Percentiles rank a stretch among this genome's conserved stretches.
Evolutionary conservation across 768 basidiomycete species (phyloP).

Genomic region (Amanita inopinata): DNA sequence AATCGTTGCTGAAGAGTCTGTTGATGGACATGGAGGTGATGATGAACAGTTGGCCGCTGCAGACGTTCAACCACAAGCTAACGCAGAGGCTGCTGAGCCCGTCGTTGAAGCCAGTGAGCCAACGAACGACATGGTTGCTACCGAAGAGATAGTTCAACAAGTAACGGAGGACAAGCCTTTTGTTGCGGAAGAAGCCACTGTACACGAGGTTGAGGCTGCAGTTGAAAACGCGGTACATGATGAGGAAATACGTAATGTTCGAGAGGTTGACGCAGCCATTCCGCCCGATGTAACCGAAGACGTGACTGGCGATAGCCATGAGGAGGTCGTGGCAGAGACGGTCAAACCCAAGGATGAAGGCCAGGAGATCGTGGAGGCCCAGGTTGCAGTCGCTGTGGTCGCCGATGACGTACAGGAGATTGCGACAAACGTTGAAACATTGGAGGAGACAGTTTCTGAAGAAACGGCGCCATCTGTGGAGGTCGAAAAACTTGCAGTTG

Average conservation of each 20-base stretch:
- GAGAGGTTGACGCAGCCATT: no score
- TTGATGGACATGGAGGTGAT: not conserved
- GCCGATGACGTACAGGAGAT: not conserved
- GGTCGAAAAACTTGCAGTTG: not conserved
- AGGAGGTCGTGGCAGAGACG: not conserved
- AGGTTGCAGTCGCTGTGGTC: not conserved
- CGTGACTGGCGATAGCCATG: not conserved
- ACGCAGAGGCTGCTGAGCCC: not conserved
- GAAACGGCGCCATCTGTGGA: not conserved
- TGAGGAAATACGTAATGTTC: no score
- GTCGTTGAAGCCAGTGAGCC: not conserved
- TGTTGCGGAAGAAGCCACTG: not conserved
- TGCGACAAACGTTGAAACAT: not conserved
- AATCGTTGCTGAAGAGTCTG: not conserved
- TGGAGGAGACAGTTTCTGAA: not conserved
- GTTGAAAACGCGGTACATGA: not conserved
- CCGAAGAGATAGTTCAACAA: not conserved
- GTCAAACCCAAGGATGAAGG: no score
- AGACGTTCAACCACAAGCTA: not conserved
- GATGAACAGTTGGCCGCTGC: not conserved
- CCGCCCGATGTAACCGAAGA: not conserved
- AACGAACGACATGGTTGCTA: not conserved
- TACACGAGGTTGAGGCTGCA: not conserved
- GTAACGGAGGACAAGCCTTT: slow-evolving; percentile 2
- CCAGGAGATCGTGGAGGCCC: not conserved